Conservation (phyloP, 176 grass and related monocot species). For the Musa beccarii region DNA sequence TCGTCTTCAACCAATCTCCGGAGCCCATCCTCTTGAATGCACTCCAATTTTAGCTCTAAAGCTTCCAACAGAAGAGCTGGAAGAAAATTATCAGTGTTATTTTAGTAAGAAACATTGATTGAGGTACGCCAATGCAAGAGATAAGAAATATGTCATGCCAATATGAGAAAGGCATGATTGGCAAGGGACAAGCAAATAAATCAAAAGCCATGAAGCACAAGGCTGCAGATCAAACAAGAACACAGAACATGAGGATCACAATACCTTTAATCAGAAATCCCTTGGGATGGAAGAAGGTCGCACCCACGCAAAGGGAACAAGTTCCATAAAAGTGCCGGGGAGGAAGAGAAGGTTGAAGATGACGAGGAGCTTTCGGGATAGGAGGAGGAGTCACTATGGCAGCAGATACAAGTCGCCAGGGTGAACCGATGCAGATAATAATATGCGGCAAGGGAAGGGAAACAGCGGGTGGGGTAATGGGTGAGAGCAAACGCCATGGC, state of each 20-base stretch:
- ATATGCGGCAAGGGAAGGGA: not conserved
- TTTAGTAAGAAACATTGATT: no score
- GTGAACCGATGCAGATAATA: not conserved
- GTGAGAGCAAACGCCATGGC: not conserved
- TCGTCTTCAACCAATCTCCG: constrained; percentile 80
- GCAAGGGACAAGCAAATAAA: no score
- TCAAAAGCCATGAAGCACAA: no score
- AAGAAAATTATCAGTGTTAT: not conserved
- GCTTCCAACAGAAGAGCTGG: not conserved
- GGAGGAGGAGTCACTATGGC: not conserved
- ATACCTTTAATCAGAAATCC: not conserved
- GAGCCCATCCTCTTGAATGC: constrained; percentile 47
- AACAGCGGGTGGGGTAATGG: not conserved
- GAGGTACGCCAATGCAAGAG: not conserved
- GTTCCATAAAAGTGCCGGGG: no score
- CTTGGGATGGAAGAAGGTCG: not conserved
- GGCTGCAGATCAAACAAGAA: not conserved
- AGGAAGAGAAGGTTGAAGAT: not conserved
- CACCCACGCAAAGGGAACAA: not conserved
- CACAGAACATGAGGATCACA: not conserved
- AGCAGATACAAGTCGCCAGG: not conserved
- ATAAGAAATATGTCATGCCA: not conserved
- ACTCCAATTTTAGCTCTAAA: not conserved
- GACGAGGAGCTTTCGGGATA: not conserved
- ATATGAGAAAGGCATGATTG: not conserved